phyloP scores from a whole-genome alignment of 179 eudicot species.

The Pouteria campechiana region DNA sequence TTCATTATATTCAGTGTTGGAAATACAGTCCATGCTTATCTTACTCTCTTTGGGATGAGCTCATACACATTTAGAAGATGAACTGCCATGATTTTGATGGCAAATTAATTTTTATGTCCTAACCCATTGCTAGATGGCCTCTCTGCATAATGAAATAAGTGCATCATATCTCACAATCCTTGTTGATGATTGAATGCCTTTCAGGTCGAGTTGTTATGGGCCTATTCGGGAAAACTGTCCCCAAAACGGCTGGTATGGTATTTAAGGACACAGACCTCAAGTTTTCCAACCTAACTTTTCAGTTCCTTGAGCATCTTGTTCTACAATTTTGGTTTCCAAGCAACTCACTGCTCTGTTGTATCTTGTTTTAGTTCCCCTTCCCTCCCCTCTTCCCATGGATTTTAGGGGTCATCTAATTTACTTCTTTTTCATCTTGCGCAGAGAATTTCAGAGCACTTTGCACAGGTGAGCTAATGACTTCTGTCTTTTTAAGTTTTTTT shows the following conservation, averaged over 20 bases:
- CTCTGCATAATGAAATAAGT: too few relatives aligned
- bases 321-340: too few relatives aligned
- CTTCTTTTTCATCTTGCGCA: slow-evolving; percentile 16
- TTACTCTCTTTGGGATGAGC: slow-evolving; percentile 6
- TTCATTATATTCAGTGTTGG: too few relatives aligned
- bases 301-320: neutral
- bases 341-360: too few relatives aligned
- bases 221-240: slow-evolving; percentile 94
- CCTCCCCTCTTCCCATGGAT: too few relatives aligned
- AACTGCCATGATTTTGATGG: too few relatives aligned
- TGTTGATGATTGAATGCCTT: too few relatives aligned
- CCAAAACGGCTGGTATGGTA: slow-evolving; percentile 77
- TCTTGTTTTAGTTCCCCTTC: too few relatives aligned
- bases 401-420: neutral
- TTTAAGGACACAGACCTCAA: neutral
- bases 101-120: too few relatives aligned
- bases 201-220: slow-evolving; percentile 90
- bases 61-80: too few relatives aligned
- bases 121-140: too few relatives aligned
- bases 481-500: slow-evolving; percentile 14
- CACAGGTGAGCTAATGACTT: slow-evolving; percentile 60
- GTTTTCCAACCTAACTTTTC: neutral
- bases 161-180: too few relatives aligned
- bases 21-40: neutral
- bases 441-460: slow-evolving; percentile 94